These are phyloP conservation scores for Arachnopeziza araneosa DNA, from an alignment of 2,329 filamentous ascomycete genomes.

Conservation along the genomic window DNA sequence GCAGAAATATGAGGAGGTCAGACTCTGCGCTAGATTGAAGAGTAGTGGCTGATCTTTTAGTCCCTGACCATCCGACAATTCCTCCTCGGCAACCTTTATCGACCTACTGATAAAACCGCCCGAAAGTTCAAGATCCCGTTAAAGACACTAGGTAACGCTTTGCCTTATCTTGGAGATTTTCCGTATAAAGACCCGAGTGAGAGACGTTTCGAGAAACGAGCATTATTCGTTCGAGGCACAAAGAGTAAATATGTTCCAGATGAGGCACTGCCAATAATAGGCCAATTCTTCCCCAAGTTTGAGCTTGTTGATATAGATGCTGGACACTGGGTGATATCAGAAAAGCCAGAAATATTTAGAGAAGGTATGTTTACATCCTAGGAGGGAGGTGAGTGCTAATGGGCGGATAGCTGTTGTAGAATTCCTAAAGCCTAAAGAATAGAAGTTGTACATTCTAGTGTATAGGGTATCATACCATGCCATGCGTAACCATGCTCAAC, in stretches of 20 bases:
- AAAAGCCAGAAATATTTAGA: conserved; percentile 75
- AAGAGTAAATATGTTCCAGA: conserved; percentile 75
- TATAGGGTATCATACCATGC: conserved; percentile 29
- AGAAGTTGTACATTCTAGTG: conserved; percentile 32
- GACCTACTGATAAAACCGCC: conserved; percentile 43
- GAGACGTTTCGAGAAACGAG: conserved; percentile 66
- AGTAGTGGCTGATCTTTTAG: conserved; percentile 29
- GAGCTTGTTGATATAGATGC: conserved; percentile 67
- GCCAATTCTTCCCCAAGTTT: conserved; percentile 77
- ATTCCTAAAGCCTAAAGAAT: conserved; percentile 49
- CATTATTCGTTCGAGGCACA: conserved; percentile 76
- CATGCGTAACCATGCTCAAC: conserved; percentile 6
- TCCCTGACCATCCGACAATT: conserved; percentile 81
- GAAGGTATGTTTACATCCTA: conserved; percentile 47
- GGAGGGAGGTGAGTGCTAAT: conserved; percentile 4
- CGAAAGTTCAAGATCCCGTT: conserved; percentile 79
- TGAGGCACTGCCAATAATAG: conserved; percentile 72
- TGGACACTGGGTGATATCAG: conserved; percentile 87
- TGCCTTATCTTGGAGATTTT: conserved; percentile 77
- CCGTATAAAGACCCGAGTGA: conserved; percentile 71
- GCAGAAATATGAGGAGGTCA: conserved; percentile 63
- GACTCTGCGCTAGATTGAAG: not conserved
- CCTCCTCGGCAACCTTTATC: conserved; percentile 77
- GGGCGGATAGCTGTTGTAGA: conserved; percentile 53
- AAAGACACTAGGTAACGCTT: conserved; percentile 56